phyloP scores from a whole-genome alignment of 768 basidiomycete species.

The Suillus tomentosus region DNA sequence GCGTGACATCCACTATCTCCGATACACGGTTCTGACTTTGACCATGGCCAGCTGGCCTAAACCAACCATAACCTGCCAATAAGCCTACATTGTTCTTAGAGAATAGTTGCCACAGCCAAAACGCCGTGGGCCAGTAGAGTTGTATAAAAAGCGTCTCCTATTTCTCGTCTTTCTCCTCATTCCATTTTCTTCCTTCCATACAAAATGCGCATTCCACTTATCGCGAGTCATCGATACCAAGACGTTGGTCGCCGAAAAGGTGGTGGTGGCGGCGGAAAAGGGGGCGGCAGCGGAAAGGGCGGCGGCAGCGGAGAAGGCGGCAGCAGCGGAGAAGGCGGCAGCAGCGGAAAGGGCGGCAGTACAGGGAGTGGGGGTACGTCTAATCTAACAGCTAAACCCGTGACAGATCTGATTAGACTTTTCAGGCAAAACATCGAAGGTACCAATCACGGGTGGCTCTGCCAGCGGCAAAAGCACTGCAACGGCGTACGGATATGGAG shows the following conservation, averaged over 20 bases:
- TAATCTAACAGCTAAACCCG: not conserved
- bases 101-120: not conserved
- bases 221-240: conserved; percentile 10
- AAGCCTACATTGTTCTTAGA: not conserved
- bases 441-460: conserved; percentile 25
- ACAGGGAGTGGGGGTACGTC: conserved; percentile 6
- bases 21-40: too few species aligned
- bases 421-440: conserved; percentile 15
- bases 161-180: too few species aligned
- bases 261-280: conserved; percentile 30
- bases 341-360: not conserved
- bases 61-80: not conserved
- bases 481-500: conserved; percentile 36
- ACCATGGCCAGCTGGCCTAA: too few species aligned
- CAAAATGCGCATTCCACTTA: conserved; percentile 25
- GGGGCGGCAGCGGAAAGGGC: conserved; percentile 17
- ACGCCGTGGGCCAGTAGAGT: not conserved
- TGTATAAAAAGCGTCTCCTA: not conserved
- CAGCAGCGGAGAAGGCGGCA: too few species aligned
- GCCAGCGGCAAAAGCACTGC: conserved; percentile 29
- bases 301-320: not conserved
- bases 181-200: not conserved
- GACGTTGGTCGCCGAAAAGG: conserved; percentile 33
- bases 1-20: not conserved
- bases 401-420: not conserved